These are phyloP conservation scores for Debaryomycetaceae sp. DNA, from an alignment of 1,139 yeast genomes.

Conservation along the genomic window DNA sequence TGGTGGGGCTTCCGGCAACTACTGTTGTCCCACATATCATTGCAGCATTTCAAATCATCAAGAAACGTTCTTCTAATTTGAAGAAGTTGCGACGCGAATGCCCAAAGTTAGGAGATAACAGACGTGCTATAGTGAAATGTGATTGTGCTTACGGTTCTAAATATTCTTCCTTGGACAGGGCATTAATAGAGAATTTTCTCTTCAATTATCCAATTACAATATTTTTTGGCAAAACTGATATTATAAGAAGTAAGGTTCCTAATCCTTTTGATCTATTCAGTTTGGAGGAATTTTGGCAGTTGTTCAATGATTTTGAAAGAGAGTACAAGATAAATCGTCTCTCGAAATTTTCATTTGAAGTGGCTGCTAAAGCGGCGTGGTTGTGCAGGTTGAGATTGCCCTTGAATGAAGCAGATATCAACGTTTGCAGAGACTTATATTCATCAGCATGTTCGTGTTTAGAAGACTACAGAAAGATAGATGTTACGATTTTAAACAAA, in stretches of 20 bases:
- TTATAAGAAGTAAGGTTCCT: constrained; percentile 2
- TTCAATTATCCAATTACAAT: constrained; percentile 6
- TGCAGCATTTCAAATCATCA: constrained; percentile 5
- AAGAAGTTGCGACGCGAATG: not conserved
- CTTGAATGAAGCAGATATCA: constrained; percentile 1
- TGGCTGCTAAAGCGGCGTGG: constrained; percentile 6
- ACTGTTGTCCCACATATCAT: constrained; percentile 2
- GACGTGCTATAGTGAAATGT: no score
- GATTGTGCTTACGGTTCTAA: no score
- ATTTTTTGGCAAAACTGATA: constrained; percentile 4
- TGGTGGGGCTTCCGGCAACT: constrained; percentile 2
- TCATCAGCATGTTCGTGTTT: not conserved
- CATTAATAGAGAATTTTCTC: constrained; percentile 2
- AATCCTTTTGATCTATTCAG: constrained; percentile 5
- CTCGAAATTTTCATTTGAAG: constrained; percentile 4
- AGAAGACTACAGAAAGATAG: not conserved
- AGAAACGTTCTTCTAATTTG: not conserved
- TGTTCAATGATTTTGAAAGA: not conserved
- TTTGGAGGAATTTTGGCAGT: not conserved
- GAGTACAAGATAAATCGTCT: not conserved
- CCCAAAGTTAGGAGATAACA: not conserved
- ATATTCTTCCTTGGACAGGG: constrained; percentile 1
- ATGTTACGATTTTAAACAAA: not conserved
- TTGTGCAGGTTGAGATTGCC: constrained; percentile 4
- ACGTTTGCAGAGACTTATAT: not conserved